Evolutionary conservation across 768 basidiomycete species (phyloP).

Genomic region (Mycena filopes): DNA sequence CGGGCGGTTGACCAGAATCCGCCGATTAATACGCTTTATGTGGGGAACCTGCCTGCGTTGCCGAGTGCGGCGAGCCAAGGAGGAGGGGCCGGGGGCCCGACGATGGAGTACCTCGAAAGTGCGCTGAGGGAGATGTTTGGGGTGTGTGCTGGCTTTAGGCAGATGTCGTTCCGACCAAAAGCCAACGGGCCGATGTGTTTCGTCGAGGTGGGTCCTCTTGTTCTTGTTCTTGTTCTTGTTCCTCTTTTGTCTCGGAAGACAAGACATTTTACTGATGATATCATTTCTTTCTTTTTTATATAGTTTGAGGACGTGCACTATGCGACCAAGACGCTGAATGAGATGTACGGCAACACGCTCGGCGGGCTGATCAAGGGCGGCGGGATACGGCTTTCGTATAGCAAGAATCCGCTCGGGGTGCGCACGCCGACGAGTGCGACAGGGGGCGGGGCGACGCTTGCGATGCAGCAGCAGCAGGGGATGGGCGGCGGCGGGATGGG

Average conservation of each 20-base stretch:
- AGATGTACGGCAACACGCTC: constrained; percentile 92
- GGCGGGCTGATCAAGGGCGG: constrained; percentile 93
- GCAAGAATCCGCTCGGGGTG: constrained; percentile 97
- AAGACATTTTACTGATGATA: constrained; percentile 37
- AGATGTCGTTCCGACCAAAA: constrained; percentile 95
- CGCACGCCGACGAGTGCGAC: constrained; percentile 77
- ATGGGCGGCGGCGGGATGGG: no score
- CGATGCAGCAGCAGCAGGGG: constrained; percentile 50
- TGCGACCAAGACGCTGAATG: constrained; percentile 89
- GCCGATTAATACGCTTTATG: constrained; percentile 99
- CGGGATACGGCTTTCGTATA: constrained; percentile 96
- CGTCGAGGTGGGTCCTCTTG: constrained; percentile 76
- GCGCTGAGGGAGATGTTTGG: constrained; percentile 85
- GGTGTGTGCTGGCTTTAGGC: constrained; percentile 84
- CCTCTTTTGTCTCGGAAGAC: no score
- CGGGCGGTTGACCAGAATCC: constrained; percentile 89
- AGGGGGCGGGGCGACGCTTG: constrained; percentile 48
- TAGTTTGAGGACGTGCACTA: constrained; percentile 91
- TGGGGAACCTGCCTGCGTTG: constrained; percentile 94
- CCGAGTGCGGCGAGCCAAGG: constrained; percentile 61
- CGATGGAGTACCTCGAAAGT: constrained; percentile 88
- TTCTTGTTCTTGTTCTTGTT: no score
- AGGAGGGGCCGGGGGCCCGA: constrained; percentile 56
- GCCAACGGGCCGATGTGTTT: constrained; percentile 99
- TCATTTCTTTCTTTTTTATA: neutral